These are phyloP conservation scores for Agrostemma githago DNA, from an alignment of 148 eudicot species.

Conservation along the genomic window DNA sequence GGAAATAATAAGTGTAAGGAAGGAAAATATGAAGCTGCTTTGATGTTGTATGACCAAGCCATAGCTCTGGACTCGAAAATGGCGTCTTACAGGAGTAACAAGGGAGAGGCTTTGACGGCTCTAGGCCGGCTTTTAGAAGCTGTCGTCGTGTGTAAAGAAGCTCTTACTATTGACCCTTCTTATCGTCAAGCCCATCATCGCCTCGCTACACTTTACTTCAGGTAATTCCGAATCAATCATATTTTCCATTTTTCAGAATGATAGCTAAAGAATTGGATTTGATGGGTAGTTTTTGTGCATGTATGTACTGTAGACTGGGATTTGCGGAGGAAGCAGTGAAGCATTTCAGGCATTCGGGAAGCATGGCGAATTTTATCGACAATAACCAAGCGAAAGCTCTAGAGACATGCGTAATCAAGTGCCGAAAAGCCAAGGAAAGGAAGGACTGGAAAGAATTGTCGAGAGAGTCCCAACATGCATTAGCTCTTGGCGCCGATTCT, in stretches of 20 bases:
- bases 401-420: conserved; percentile 33
- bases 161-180: conserved; percentile 49
- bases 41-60: conserved; percentile 53
- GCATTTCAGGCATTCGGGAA: conserved; percentile 47
- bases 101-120: conserved; percentile 60
- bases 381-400: conserved; percentile 43
- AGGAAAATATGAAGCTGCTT: conserved; percentile 65
- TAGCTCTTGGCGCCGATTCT: conserved; percentile 52
- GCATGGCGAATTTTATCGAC: conserved; percentile 31
- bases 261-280: not conserved
- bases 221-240: conserved; percentile 28
- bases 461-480: conserved; percentile 34
- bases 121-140: conserved; percentile 66
- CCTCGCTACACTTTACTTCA: conserved; percentile 56
- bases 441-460: conserved; percentile 47
- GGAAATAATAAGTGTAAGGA: conserved; percentile 68
- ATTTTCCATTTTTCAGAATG: not conserved
- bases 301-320: conserved; percentile 42
- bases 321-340: conserved; percentile 54
- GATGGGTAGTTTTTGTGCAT: not conserved
- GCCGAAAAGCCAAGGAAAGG: conserved; percentile 33
- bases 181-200: conserved; percentile 70
- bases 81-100: conserved; percentile 58
- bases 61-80: conserved; percentile 46
- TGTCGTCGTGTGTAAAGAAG: conserved; percentile 54